Conservation (phyloP, 164 flowering plant genomes). For the Tetracentron sinense region DNA sequence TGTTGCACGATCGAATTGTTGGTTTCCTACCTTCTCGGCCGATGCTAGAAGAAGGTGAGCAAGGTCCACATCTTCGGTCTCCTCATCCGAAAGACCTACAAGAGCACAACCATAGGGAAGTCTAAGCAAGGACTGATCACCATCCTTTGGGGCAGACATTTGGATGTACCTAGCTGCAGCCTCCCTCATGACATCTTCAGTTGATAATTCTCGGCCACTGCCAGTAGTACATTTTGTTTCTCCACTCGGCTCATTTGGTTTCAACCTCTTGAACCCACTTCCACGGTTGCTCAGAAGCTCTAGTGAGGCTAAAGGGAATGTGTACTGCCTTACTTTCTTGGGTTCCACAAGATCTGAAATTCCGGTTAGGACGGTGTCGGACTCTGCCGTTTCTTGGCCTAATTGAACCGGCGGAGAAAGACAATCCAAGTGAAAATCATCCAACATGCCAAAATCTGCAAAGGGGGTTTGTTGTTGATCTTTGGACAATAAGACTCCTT, state of each 20-base stretch:
- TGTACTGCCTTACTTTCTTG: conserved; percentile 18
- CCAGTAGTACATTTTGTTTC: neutral
- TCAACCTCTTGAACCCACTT: conserved; percentile 19
- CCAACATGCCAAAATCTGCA: conserved; percentile 17
- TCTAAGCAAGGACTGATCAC: conserved; percentile 14
- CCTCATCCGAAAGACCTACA: conserved; percentile 32
- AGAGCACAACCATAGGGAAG: conserved; percentile 29
- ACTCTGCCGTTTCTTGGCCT: conserved; percentile 11
- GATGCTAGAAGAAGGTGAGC: conserved; percentile 42
- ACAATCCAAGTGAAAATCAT: conserved; percentile 19
- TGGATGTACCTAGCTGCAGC: conserved; percentile 46
- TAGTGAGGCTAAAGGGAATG: conserved; percentile 21
- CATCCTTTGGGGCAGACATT: conserved; percentile 9
- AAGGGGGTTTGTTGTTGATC: conserved; percentile 20
- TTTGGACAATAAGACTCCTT: conserved; percentile 12
- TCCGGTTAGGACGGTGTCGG: conserved; percentile 3
- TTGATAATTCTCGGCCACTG: conserved; percentile 20
- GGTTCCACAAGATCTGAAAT: neutral
- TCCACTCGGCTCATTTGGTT: conserved; percentile 6
- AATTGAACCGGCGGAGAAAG: conserved; percentile 19
- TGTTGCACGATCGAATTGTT: conserved; percentile 40
- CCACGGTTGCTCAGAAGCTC: conserved; percentile 30
- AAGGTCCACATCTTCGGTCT: conserved; percentile 41
- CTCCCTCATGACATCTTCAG: conserved; percentile 40
- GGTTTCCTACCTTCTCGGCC: conserved; percentile 47